Evolutionary conservation across 805 yeast genomes (phyloP), one percentile per base, ranked within the genome.

Genomic region (Nakazawaea ambrosiae): DNA sequence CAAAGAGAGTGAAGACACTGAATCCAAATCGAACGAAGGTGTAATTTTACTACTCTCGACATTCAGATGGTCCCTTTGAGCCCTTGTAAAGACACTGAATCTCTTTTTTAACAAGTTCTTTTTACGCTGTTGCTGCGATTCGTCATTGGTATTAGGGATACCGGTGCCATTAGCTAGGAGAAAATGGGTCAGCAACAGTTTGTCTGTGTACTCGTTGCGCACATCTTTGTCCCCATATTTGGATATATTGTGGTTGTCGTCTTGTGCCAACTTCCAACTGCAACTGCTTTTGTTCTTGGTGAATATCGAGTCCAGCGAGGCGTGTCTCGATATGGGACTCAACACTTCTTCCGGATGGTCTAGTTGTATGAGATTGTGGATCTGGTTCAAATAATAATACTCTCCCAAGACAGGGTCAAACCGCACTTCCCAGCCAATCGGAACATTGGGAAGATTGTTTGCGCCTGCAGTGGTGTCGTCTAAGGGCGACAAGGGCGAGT

Each of bases 331-430:
- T 8, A 36, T 19, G 4, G 37, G 41, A 3, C 37, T 17, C 30
- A 47, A 48, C n/a, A 68, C 73, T 49, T 68, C 74, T 33, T 61
- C 50, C 2, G 75, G 73, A 30, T 60, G 61, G 47, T 69, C 73
- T 44, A 67, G 65, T 36, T 66, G 62, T 11, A 67, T 54, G 3
- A 57, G 45, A 31, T 57, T 58, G 10, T 60, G 59, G 14, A 40
- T 34, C 18, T 47, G 43, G 41, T 69, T 65, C 14, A 66, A 44
- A 42, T 65, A 69, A 46, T 65, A 68, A 44, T 60, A 58, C 45
- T 64, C 65, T 27, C 64, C 55, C 27, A 68, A 49, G 4, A 47
- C 47, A 1, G 62, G 53, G 44, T 69, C 73, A 39, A 45, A 60
- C 28, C 61, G 41, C 20, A 60, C 49, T 32, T 60, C 55, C 66